Percentiles rank a stretch among this genome's conserved stretches.
Conservation (phyloP, 805 yeast genomes). For the Pichia nakasei region DNA sequence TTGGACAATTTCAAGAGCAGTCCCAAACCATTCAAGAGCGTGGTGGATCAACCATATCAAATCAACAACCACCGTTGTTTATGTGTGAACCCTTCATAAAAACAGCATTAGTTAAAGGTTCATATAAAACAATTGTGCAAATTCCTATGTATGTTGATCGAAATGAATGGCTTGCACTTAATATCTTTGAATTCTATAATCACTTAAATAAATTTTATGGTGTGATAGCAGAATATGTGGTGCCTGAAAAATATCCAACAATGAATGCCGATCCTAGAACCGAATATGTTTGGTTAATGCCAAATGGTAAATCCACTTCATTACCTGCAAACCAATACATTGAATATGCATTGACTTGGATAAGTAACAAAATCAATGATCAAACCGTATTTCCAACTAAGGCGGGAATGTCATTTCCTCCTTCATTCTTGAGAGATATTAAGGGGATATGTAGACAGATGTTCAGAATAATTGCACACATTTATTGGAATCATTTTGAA, state of each 20-base stretch:
- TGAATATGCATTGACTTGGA: conserved; percentile 87
- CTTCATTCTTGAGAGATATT: conserved; percentile 70
- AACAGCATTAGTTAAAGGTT: conserved; percentile 92
- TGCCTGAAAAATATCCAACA: conserved; percentile 81
- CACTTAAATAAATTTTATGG: conserved; percentile 84
- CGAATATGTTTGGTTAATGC: conserved; percentile 80
- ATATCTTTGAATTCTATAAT: conserved; percentile 81
- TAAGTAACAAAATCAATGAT: conserved; percentile 78
- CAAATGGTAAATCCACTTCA: conserved; percentile 64
- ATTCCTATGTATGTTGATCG: conserved; percentile 90
- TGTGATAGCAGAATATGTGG: conserved; percentile 82
- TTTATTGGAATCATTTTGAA: conserved; percentile 91
- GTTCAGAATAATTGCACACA: conserved; percentile 92
- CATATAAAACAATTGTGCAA: conserved; percentile 91
- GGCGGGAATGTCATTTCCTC: conserved; percentile 83
- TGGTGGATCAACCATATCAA: conserved; percentile 12
- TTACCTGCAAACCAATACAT: conserved; percentile 91
- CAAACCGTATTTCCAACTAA: conserved; percentile 88
- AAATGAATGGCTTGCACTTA: conserved; percentile 94
- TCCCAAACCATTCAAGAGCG: conserved; percentile 11
- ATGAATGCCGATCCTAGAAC: conserved; percentile 95
- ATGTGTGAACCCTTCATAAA: conserved; percentile 88
- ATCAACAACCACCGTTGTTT: conserved; percentile 47
- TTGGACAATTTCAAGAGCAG: conserved; percentile 13
- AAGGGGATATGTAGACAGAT: conserved; percentile 84